phyloP scores from a whole-genome alignment of 1,139 yeast genomes.

The Hyphopichia burtonii region DNA sequence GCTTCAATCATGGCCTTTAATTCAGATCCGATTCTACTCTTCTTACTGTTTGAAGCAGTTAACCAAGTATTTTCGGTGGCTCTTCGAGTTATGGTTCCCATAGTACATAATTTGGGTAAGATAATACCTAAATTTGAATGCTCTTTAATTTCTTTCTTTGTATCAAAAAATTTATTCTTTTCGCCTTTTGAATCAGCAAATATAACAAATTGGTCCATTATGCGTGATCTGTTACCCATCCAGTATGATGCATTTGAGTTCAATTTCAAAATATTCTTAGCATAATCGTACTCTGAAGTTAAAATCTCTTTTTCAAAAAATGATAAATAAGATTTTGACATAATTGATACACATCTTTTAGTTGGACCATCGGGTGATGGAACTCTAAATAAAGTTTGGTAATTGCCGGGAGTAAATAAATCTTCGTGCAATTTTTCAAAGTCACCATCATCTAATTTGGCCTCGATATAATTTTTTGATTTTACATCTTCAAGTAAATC shows the following conservation, averaged over 20 bases:
- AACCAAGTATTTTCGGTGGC: slow-evolving; percentile 98
- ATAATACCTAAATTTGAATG: slow-evolving; percentile 62
- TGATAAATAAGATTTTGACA: slow-evolving; percentile 72
- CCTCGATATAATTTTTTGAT: slow-evolving; percentile 52
- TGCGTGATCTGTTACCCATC: slow-evolving; percentile 87
- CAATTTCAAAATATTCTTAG: slow-evolving; percentile 72
- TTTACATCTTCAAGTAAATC: slow-evolving; percentile 37
- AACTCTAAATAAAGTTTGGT: slow-evolving; percentile 56
- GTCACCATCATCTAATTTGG: slow-evolving; percentile 30
- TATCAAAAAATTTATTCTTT: slow-evolving; percentile 25
- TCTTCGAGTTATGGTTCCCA: slow-evolving; percentile 96
- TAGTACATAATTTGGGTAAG: slow-evolving; percentile 77
- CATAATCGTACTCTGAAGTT: slow-evolving; percentile 69
- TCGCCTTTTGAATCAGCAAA: slow-evolving; percentile 26
- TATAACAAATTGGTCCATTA: slow-evolving; percentile 82
- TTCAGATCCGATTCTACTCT: slow-evolving; percentile 86
- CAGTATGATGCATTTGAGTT: slow-evolving; percentile 87
- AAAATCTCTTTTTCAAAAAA: slow-evolving; percentile 74
- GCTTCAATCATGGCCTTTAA: slow-evolving; percentile 83
- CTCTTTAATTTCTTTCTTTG: slow-evolving; percentile 20
- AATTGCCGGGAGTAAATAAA: slow-evolving; percentile 21
- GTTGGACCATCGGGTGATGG: slow-evolving; percentile 89
- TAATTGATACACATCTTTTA: slow-evolving; percentile 71
- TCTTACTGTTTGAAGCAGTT: slow-evolving; percentile 93
- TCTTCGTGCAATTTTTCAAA: slow-evolving; percentile 19